A percentile compares a stretch with the other conserved stretches of the same genome.
Evolutionary conservation across 306 rosid genomes (phyloP).

Genomic region (Cucurbita moschata): DNA sequence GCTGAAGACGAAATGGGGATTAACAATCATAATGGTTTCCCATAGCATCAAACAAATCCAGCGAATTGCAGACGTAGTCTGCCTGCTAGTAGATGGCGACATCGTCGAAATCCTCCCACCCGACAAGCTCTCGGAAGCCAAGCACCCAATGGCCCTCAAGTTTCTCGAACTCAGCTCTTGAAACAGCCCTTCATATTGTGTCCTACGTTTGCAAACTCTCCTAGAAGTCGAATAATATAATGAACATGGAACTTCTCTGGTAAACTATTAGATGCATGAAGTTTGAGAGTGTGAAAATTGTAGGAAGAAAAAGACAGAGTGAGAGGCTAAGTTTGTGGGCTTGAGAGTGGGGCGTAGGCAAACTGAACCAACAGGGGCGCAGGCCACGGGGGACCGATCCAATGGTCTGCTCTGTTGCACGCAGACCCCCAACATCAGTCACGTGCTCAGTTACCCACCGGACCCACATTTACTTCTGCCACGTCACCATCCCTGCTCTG

Average conservation of each 20-base stretch:
- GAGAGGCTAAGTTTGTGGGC: not conserved
- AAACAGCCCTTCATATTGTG: not conserved
- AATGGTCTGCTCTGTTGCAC: constrained; percentile 2
- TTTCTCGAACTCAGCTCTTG: constrained; percentile 68
- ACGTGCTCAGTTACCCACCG: not conserved
- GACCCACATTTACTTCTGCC: not conserved
- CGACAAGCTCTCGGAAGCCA: constrained; percentile 49
- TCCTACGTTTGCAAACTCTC: not conserved
- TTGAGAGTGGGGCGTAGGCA: not conserved
- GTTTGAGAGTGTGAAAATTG: not conserved
- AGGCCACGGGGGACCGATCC: constrained; percentile 3
- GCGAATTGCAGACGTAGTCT: constrained; percentile 71
- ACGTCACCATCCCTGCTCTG: not conserved
- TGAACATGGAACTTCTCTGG: not conserved
- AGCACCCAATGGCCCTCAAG: constrained; percentile 76
- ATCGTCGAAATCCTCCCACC: constrained; percentile 64
- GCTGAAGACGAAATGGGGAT: constrained; percentile 54
- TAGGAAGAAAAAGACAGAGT: no score
- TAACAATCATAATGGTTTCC: constrained; percentile 71
- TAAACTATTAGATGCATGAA: not conserved
- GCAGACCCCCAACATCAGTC: constrained; percentile 4
- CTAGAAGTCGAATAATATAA: not conserved
- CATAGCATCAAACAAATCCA: constrained; percentile 86
- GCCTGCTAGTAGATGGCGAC: constrained; percentile 72
- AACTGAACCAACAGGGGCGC: not conserved